phyloP scores from a whole-genome alignment of 169 alveolate genomes.

The Perkinsus marinus region DNA sequence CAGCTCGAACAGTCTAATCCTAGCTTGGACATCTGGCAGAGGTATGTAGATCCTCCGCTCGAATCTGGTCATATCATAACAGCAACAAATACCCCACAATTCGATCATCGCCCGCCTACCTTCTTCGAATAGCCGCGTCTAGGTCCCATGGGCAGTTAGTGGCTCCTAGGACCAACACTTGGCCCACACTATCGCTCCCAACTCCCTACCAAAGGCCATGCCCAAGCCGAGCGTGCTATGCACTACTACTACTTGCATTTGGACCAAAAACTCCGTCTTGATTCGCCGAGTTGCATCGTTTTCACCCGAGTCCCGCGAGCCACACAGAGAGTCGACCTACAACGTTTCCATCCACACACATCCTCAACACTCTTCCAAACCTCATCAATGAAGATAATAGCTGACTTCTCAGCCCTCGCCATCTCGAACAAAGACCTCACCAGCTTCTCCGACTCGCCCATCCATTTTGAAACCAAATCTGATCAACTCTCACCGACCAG shows the following conservation, averaged over 20 bases:
- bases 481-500: not conserved
- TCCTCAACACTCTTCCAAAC: conserved; percentile 30
- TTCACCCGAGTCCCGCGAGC: conserved; percentile 43
- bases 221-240: not conserved
- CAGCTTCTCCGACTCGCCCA: conserved; percentile 96
- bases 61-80: too few species aligned
- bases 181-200: not conserved
- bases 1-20: conserved; percentile 53
- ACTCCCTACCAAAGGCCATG: not conserved
- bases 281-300: conserved; percentile 93
- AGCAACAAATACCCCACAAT: not conserved
- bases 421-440: conserved; percentile 74
- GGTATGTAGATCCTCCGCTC: conserved; percentile 94
- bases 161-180: conserved; percentile 10
- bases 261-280: conserved; percentile 96
- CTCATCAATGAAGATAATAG: conserved; percentile 96
- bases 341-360: not conserved
- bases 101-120: conserved; percentile 25
- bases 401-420: conserved; percentile 87
- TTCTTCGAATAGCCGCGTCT: conserved; percentile 93
- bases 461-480: conserved; percentile 92
- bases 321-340: not conserved
- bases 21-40: conserved; percentile 86
- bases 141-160: conserved; percentile 91
- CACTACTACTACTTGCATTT: conserved; percentile 82